Base-by-base conservation (phyloP, 768 basidiomycete species). In the Naematelia encephala region DNA sequence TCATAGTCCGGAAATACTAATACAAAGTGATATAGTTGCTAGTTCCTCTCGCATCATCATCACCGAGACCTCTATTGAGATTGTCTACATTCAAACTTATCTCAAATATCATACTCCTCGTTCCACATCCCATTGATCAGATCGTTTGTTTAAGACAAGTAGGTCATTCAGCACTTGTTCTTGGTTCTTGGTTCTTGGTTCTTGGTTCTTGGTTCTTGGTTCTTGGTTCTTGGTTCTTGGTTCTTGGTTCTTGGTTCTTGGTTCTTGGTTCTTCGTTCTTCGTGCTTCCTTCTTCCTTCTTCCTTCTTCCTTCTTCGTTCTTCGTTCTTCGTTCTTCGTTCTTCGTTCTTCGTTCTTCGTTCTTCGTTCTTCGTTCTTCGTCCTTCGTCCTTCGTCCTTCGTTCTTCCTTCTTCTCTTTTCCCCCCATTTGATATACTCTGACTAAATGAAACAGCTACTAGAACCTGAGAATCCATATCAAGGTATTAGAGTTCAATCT, bases 381-480 rank as follows among this genome's bases (percentile, higher is more conserved):
- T n/a, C n/a, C n/a, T n/a, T n/a, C n/a, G n/a, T n/a, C n/a, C n/a
- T n/a, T n/a, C n/a, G n/a, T n/a, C n/a, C n/a, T n/a, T n/a, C n/a
- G n/a, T n/a, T n/a, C n/a, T n/a, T n/a, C n/a, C n/a, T n/a, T n/a
- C n/a, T n/a, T n/a, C n/a, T n/a, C n/a, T n/a, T n/a, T n/a, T n/a
- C n/a, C n/a, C n/a, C n/a, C n/a, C n/a, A n/a, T n/a, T 13, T 21
- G 22, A n/a, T 49, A 21, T 3, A 23, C 12, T 16, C 29, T 43
- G 48, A 61, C 62, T 60, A 34, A 60, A 43, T 26, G 8, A 2
- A 2, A 26, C 51, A 69, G 68, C 53, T 69, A 5, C 30, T 72
- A 16, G 68, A 69, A 26, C 66, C 66, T 13, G 51, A 43, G 1
- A 69, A 72, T 34, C 70, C 68, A 10, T 72, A 67, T 50, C 68